Evolutionary conservation across 345 rosid genomes (phyloP), one percentile per base, ranked within the genome.

Genomic region (Physaria fendleri): DNA sequence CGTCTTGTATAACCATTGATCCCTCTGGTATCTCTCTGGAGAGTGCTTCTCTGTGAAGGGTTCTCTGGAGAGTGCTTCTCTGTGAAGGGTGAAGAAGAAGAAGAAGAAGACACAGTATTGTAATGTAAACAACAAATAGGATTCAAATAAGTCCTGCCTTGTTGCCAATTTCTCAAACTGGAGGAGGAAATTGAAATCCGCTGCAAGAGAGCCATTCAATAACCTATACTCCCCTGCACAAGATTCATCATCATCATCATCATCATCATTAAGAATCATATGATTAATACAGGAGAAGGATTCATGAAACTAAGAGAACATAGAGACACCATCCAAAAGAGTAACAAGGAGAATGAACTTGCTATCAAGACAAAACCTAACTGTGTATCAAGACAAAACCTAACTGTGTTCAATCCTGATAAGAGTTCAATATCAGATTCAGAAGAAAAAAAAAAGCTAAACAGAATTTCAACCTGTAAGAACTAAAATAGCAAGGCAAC

Each of bases 41-140:
- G 94, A 85, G 63, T 78, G 89, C 39, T 79, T 83, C 78, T 85
- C 94, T 8, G 89, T 83, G 63, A 85, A 85, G 0, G 93, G 86
- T n/a, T 75, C 55, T 76, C 78, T 0, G 30, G 53, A 0, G 94
- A 85, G 63, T 78, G 89, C 39, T 79, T 83, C 78, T 85, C 94
- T 8, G 89, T 83, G 63, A 85, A 85, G 0, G 93, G 86, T n/a
- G n/a, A n/a, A n/a, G n/a, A n/a, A n/a, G n/a, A n/a, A 2, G 91
- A 84, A 8, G 79, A 69, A 46, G 71, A 73, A 28, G 65, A 65
- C 0, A 76, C 41, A 29, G 69, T 11, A 34, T 39, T 72, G 69
- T 45, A 77, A 41, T 60, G 71, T 3, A 79, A 41, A 73, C 71
- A 82, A 40, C 37, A 73, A 46, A 68, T 30, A 28, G 61, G 64